Conservation (phyloP, 2,329 filamentous ascomycete genomes). For the Colletotrichum agaves region DNA sequence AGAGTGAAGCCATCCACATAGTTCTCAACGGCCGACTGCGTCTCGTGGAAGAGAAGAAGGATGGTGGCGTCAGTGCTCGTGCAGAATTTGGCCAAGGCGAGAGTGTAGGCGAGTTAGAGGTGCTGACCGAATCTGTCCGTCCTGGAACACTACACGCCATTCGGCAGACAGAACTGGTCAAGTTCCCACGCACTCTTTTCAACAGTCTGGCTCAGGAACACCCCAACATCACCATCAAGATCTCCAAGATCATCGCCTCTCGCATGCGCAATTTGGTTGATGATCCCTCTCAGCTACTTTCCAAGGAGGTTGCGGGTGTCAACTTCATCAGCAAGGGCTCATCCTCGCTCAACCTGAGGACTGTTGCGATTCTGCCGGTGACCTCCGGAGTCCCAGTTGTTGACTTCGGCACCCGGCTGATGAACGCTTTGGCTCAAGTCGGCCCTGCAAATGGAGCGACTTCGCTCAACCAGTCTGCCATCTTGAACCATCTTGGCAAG, state of each 20-base stretch:
- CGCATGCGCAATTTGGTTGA: conserved; percentile 92
- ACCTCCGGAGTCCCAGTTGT: conserved; percentile 92
- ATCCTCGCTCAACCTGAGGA: conserved; percentile 91
- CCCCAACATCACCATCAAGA: conserved; percentile 97
- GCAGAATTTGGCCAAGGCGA: conserved; percentile 97
- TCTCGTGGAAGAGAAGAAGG: conserved; percentile 82
- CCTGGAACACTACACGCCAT: conserved; percentile 95
- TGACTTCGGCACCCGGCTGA: conserved; percentile 90
- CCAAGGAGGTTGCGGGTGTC: conserved; percentile 69
- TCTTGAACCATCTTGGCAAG: conserved; percentile 92
- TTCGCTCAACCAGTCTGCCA: conserved; percentile 90
- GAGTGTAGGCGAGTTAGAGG: conserved; percentile 96
- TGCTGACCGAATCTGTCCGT: conserved; percentile 93
- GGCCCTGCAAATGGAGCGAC: conserved; percentile 91
- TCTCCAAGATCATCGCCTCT: conserved; percentile 97
- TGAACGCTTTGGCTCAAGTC: conserved; percentile 89
- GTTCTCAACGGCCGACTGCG: conserved; percentile 93
- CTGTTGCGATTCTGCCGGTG: conserved; percentile 91
- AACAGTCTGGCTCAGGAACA: conserved; percentile 98
- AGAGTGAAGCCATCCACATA: conserved; percentile 98
- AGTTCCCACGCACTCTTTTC: conserved; percentile 94
- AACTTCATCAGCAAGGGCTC: conserved; percentile 75
- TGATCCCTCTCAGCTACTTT: conserved; percentile 75
- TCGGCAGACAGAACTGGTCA: conserved; percentile 94
- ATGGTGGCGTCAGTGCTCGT: conserved; percentile 84